phyloP scores from a whole-genome alignment of 2,329 filamentous ascomycete species.

The Paecilomyces dactylethromorphus region DNA sequence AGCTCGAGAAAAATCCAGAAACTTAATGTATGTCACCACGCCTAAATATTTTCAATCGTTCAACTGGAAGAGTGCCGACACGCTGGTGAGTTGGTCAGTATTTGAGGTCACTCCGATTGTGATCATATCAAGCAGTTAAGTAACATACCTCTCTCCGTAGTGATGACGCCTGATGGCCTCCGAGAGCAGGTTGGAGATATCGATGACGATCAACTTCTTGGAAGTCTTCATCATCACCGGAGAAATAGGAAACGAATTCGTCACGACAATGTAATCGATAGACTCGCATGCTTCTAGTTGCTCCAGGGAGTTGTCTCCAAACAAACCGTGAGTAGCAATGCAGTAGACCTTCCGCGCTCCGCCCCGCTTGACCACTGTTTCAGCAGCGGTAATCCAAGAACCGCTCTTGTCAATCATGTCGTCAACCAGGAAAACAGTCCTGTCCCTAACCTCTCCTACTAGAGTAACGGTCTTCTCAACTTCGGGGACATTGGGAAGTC shows the following conservation, averaged over 20 bases:
- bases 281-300: slow-evolving; percentile 88
- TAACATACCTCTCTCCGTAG: slow-evolving; percentile 73
- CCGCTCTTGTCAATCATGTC: slow-evolving; percentile 98
- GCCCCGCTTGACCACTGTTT: slow-evolving; percentile 91
- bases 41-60: slow-evolving; percentile 37
- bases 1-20: background rate
- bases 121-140: slow-evolving; percentile 10
- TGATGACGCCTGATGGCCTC: slow-evolving; percentile 95
- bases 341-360: slow-evolving; percentile 91
- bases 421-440: slow-evolving; percentile 89
- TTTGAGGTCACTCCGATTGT: background rate
- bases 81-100: slow-evolving; percentile 27
- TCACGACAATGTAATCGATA: slow-evolving; percentile 90
- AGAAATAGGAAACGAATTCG: slow-evolving; percentile 91
- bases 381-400: slow-evolving; percentile 94
- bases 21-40: background rate
- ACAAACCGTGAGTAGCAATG: slow-evolving; percentile 94
- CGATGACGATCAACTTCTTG: slow-evolving; percentile 81
- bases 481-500: slow-evolving; percentile 53
- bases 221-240: slow-evolving; percentile 63
- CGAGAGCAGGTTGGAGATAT: slow-evolving; percentile 78
- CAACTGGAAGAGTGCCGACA: slow-evolving; percentile 57
- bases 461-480: slow-evolving; percentile 93
- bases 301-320: slow-evolving; percentile 80
- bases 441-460: slow-evolving; percentile 86